phyloP scores from a whole-genome alignment of 352 stramenopile species.

The Phytophthora constricta region DNA sequence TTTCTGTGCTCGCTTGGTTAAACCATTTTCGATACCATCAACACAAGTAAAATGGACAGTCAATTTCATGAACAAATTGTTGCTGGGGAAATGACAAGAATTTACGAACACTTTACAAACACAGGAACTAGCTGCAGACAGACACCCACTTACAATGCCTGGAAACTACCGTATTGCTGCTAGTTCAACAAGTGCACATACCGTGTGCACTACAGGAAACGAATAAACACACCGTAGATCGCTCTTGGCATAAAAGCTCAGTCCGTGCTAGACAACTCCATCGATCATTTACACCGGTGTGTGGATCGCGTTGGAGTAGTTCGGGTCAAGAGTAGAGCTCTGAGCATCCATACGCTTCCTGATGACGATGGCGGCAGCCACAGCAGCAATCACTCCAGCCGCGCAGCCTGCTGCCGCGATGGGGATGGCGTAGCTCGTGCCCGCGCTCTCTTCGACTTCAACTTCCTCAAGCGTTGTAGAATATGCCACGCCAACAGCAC shows the following conservation, averaged over 20 bases:
- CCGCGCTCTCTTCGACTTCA: constrained; percentile 23
- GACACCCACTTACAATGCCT: too few relatives aligned
- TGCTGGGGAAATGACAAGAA: too few relatives aligned
- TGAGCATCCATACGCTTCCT: constrained; percentile 42
- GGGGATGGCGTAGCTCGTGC: constrained; percentile 27
- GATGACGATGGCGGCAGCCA: constrained; percentile 45
- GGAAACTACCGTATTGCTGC: too few relatives aligned
- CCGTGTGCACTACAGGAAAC: not conserved
- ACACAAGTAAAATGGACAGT: not conserved
- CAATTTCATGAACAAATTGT: too few relatives aligned
- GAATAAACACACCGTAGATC: too few relatives aligned
- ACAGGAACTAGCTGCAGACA: too few relatives aligned
- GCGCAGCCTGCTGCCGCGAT: constrained; percentile 46
- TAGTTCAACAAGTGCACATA: not conserved
- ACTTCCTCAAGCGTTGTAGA: constrained; percentile 35
- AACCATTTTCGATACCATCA: too few relatives aligned
- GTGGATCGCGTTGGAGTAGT: constrained; percentile 38
- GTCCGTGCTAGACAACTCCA: too few relatives aligned
- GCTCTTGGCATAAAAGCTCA: too few relatives aligned
- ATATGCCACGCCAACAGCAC: constrained; percentile 36
- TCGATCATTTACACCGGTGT: constrained; percentile 17
- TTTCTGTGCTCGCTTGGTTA: too few relatives aligned
- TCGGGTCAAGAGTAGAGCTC: constrained; percentile 19
- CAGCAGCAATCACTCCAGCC: constrained; percentile 46
- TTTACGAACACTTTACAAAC: too few relatives aligned